Evolutionary conservation across 2,329 filamentous ascomycete species (phyloP), one percentile per base, ranked within the genome.

Genomic region (Neoascochyta sp.): DNA sequence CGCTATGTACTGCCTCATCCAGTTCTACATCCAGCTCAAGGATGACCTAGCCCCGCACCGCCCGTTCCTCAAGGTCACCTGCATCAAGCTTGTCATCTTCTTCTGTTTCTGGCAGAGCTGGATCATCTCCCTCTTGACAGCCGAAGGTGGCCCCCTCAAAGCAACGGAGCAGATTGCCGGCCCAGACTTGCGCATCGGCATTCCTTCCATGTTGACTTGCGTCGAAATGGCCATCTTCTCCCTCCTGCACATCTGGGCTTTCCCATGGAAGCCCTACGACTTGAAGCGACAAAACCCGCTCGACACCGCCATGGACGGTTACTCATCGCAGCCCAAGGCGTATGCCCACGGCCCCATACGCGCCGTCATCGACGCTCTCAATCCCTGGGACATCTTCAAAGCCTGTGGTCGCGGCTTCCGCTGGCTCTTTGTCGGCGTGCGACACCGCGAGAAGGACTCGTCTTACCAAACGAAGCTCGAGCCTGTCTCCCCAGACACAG

Each of bases 31-130:
- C 16, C 86, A 93, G 60, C 70, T 92, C 24, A 80, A 78, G 41
- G 65, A 71, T 1, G 76, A 85, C 36, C 71, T 94, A 15, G 71
- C 73, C 6, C 74, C 81, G 31, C 77, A 93, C 54, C 72, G 68
- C 11, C 83, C 86, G 0, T 83, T 90, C 45, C 63, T 90, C 43
- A 94, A 94, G 63, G 80, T 94, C 15, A 57, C 87, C 12, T 83
- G 86, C 52, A 92, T 95, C 65, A 94, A 94, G 64, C 73, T 93
- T 16, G 86, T 93, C 54, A 87, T 94, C 52, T 94, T 94, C 69
- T 74, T 95, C 46, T 88, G 82, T 19, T 93, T 93, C 63, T 94
- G 87, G 87, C 87, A 95, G 55, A 54, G 42, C 18, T 46, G 74
- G 49, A 46, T 78, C 29, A 79, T 84, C 43, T 78, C 72, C 12